Evolutionary conservation across 148 eudicot genomes (phyloP).

Genomic region (Heliamphora exappendiculata): DNA sequence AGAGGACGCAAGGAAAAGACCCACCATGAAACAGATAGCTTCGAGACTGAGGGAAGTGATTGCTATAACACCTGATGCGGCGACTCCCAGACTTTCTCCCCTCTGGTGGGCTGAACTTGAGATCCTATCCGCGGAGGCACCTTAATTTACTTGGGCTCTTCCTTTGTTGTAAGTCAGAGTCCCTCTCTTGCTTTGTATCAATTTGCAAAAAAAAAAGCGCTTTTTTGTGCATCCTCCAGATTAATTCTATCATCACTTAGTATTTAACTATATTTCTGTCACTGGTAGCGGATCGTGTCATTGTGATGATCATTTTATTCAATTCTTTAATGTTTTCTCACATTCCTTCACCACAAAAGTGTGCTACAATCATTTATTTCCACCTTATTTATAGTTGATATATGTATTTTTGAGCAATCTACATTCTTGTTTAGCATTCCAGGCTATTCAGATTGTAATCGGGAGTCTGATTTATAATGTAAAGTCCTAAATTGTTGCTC

Average conservation of each 20-base stretch:
- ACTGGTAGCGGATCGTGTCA: not conserved
- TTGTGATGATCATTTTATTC: constrained; percentile 11
- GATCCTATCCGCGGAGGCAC: constrained; percentile 69
- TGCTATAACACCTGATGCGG: constrained; percentile 55
- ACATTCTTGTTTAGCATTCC: not conserved
- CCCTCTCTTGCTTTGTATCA: not conserved
- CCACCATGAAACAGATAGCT: constrained; percentile 42
- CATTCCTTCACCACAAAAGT: not conserved
- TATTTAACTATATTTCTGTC: not conserved
- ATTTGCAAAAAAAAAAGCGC: not conserved
- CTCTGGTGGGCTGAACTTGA: constrained; percentile 99
- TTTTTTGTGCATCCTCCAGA: not conserved
- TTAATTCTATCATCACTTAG: not conserved
- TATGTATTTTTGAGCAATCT: not conserved
- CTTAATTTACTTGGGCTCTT: constrained; percentile 25
- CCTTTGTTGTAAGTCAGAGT: not conserved
- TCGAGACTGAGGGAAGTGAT: constrained; percentile 43
- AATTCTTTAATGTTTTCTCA: constrained; percentile 3
- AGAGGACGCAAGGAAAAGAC: constrained; percentile 42
- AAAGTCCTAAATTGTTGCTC: not conserved
- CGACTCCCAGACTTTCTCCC: constrained; percentile 79
- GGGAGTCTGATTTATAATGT: not conserved
- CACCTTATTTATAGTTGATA: not conserved
- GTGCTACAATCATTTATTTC: not conserved
- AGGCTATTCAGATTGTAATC: not conserved